Evolutionary conservation across 352 stramenopile genomes (phyloP).

Genomic region (Pythium graminicola): DNA sequence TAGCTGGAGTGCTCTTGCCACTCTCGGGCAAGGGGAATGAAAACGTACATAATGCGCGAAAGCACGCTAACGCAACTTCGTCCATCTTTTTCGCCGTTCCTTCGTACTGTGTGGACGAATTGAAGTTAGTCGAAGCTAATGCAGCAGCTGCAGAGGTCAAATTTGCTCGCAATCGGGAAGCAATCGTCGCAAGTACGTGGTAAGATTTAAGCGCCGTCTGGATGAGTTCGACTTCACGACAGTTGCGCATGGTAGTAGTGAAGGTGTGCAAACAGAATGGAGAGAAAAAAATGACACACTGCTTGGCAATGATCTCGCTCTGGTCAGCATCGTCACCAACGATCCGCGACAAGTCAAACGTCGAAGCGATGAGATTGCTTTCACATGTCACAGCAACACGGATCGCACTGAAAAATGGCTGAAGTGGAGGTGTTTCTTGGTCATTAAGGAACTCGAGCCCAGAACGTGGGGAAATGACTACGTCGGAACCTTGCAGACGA

Average conservation of each 20-base stretch:
- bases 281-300: conserved; percentile 57
- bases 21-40: conserved; percentile 69
- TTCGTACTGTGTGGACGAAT: conserved; percentile 27
- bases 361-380: conserved; percentile 64
- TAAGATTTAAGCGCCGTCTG: conserved; percentile 82
- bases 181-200: conserved; percentile 70
- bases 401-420: conserved; percentile 77
- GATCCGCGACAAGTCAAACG: conserved; percentile 65
- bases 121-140: background rate
- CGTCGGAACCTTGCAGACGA: conserved; percentile 33
- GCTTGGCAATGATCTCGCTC: conserved; percentile 43
- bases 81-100: conserved; percentile 53
- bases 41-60: conserved; percentile 69
- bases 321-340: conserved; percentile 32
- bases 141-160: conserved; percentile 16
- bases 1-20: conserved; percentile 27
- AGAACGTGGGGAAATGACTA: conserved; percentile 38
- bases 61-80: conserved; percentile 63
- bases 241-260: conserved; percentile 73
- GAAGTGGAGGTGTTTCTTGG: conserved; percentile 63
- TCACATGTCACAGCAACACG: conserved; percentile 67
- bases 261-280: conserved; percentile 67
- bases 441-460: conserved; percentile 80
- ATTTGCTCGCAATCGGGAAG: conserved; percentile 56
- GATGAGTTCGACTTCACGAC: conserved; percentile 74